Conservation (phyloP, 441 rosid genomes). For the Gossypium davidsonii region DNA sequence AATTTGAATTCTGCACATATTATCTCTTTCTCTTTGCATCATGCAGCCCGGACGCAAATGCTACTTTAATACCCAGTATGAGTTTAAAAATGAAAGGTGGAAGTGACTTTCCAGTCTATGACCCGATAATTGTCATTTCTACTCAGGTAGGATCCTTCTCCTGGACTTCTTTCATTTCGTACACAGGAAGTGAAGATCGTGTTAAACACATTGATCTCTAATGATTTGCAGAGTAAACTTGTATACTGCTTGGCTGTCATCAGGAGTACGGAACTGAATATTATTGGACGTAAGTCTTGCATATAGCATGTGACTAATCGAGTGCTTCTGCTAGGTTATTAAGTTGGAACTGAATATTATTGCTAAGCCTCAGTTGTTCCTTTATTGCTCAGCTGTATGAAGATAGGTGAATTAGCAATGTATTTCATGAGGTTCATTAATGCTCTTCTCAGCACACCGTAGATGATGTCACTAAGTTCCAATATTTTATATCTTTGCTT, state of each 20-base stretch:
- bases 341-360: not conserved
- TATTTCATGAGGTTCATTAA: not conserved
- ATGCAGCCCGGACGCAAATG: constrained; percentile 52
- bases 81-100: constrained; percentile 55
- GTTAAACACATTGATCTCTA: constrained; percentile 6
- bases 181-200: constrained; percentile 2
- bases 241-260: constrained; percentile 52
- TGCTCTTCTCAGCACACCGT: not conserved
- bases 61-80: constrained; percentile 48
- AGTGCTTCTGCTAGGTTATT: not conserved
- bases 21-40: constrained; percentile 14
- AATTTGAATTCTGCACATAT: not conserved
- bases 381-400: not conserved
- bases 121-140: constrained; percentile 54
- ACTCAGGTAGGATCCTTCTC: constrained; percentile 33
- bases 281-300: constrained; percentile 47
- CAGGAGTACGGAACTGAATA: constrained; percentile 52
- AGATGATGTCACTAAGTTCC: not conserved
- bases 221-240: constrained; percentile 42
- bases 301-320: constrained; percentile 1
- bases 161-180: not conserved
- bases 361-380: not conserved
- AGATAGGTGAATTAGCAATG: not conserved
- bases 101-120: constrained; percentile 38
- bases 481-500: constrained; percentile 2